A percentile compares a stretch with the other conserved stretches of the same genome.
Evolutionary conservation across 768 basidiomycete genomes (phyloP).

Genomic region (Mycena indigotica): DNA sequence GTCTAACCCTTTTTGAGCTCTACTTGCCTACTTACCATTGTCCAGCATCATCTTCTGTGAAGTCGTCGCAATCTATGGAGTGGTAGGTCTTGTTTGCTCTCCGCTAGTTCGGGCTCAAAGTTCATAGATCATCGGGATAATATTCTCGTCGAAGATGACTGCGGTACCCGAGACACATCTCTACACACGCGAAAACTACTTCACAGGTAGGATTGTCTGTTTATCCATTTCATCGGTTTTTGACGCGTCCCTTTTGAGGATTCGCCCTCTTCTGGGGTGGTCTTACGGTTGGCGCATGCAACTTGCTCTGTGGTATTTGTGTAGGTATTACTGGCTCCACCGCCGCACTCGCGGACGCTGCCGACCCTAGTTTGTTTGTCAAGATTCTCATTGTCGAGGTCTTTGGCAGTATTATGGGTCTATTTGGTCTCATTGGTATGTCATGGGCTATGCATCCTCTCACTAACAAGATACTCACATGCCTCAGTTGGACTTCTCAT

Average conservation of each 20-base stretch:
- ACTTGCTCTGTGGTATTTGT: slow-evolving; percentile 90
- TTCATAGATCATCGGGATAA: slow-evolving; percentile 87
- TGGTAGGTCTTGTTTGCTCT: slow-evolving; percentile 62
- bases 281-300: slow-evolving; percentile 90
- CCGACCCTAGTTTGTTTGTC: slow-evolving; percentile 92
- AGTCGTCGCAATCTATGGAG: slow-evolving; percentile 98
- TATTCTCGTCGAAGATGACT: slow-evolving; percentile 84
- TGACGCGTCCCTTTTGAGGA: slow-evolving; percentile 53
- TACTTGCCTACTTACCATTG: background rate
- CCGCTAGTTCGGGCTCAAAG: background rate
- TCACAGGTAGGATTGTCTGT: slow-evolving; percentile 61
- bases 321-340: slow-evolving; percentile 96
- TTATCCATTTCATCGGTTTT: background rate
- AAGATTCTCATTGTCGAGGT: slow-evolving; percentile 97
- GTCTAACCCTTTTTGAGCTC: background rate
- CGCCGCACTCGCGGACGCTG: slow-evolving; percentile 92
- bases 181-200: slow-evolving; percentile 89
- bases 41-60: slow-evolving; percentile 97
- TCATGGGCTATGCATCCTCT: slow-evolving; percentile 19
- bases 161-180: slow-evolving; percentile 63
- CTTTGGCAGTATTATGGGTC: slow-evolving; percentile 86
- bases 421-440: slow-evolving; percentile 92
- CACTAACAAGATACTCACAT: slow-evolving; percentile 2
- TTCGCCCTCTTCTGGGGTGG: slow-evolving; percentile 98
- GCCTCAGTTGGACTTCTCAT: slow-evolving; percentile 77